A percentile compares a stretch with the other conserved stretches of the same genome.
phyloP scores from a whole-genome alignment of 441 rosid species.

The Omphalea diandra region DNA sequence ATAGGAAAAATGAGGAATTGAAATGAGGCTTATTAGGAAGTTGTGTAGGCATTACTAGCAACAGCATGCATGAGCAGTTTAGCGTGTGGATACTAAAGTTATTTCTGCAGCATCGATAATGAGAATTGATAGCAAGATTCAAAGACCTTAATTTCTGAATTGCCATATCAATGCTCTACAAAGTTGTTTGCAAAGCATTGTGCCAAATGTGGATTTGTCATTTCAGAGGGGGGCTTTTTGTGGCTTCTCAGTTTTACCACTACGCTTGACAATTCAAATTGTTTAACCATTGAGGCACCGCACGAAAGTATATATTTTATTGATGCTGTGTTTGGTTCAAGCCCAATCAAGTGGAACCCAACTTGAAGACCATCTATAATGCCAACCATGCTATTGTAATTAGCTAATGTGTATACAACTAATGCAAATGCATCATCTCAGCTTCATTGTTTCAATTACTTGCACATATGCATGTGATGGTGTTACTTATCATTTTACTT shows the following conservation, averaged over 20 bases:
- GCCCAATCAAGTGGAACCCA: not conserved
- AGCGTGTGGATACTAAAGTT: not conserved
- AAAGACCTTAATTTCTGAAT: not conserved
- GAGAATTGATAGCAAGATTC: not conserved
- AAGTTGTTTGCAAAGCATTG: not conserved
- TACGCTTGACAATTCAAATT: not conserved
- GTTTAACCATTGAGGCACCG: not conserved
- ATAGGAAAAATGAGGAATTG: constrained; percentile 7
- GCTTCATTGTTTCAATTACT: too few species aligned
- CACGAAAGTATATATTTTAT: too few species aligned
- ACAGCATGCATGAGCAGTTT: not conserved
- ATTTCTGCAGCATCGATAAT: not conserved
- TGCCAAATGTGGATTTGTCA: not conserved
- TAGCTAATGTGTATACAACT: too few species aligned
- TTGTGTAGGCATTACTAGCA: not conserved
- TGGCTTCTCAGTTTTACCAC: too few species aligned
- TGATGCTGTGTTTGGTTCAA: too few species aligned
- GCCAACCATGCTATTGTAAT: too few species aligned
- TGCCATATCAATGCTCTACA: not conserved
- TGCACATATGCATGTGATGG: too few species aligned
- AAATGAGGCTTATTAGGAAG: not conserved
- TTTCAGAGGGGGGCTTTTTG: not conserved
- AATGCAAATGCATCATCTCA: too few species aligned
- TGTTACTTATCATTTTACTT: too few species aligned
- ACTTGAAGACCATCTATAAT: not conserved